Conservation (phyloP, 1,284 basidiomycete genomes). For the Rhodotorula sp. region DNA sequence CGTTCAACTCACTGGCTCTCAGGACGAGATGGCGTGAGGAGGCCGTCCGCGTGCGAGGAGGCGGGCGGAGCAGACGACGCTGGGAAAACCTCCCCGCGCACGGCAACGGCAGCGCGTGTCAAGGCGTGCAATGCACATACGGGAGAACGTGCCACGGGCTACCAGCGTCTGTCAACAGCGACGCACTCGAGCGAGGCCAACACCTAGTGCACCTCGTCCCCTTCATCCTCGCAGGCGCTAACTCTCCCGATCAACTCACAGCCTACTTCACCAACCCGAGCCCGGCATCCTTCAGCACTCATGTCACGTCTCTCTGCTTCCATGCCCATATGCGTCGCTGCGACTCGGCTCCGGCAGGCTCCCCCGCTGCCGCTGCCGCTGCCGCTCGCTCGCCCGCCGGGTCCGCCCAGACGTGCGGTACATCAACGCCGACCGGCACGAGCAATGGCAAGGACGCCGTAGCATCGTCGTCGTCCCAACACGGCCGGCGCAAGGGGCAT, state of each 20-base stretch:
- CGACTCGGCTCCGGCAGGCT: conserved; percentile 57
- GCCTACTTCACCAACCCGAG: conserved; percentile 92
- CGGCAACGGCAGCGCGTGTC: not conserved
- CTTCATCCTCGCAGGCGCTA: not conserved
- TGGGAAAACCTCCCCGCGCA: not conserved
- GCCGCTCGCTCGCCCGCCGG: not conserved
- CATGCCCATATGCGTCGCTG: conserved; percentile 87
- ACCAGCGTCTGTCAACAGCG: not conserved
- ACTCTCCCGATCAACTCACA: conserved; percentile 49
- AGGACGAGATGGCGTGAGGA: not conserved
- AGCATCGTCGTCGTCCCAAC: not conserved
- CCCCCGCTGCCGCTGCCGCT: conserved; percentile 47
- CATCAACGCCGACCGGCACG: conserved; percentile 49
- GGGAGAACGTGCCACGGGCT: not conserved
- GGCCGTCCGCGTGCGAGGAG: not conserved
- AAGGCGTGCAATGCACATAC: not conserved
- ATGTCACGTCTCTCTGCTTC: conserved; percentile 93
- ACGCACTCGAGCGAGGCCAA: too few relatives aligned
- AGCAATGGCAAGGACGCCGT: not conserved
- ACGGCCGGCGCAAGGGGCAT: not conserved
- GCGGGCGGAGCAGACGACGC: not conserved
- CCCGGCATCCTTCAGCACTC: conserved; percentile 86
- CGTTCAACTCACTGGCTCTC: too few relatives aligned
- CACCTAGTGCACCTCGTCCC: not conserved
- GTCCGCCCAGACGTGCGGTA: conserved; percentile 33